Evolutionary conservation across 2,329 filamentous ascomycete species (phyloP).

Genomic region (Sclerotinia nivalis): DNA sequence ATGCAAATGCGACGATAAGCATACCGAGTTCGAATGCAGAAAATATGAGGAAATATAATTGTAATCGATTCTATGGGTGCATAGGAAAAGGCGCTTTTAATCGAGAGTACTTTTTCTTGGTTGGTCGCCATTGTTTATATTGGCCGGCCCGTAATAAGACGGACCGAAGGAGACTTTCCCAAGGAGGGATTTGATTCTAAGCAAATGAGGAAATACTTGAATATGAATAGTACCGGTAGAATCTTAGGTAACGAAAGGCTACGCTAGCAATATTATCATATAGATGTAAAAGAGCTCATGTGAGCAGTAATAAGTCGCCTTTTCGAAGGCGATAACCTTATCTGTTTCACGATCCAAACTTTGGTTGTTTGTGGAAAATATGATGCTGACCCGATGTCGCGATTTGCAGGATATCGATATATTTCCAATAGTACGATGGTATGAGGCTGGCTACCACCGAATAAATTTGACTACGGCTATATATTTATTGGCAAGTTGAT

Average conservation of each 20-base stretch:
- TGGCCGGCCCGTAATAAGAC: not conserved
- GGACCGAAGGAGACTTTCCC: slow-evolving; percentile 5
- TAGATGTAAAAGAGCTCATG: not conserved
- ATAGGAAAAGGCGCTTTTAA: not conserved
- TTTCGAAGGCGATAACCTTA: not conserved
- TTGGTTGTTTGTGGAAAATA: not conserved
- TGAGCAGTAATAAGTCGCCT: not conserved
- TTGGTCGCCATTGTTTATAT: not conserved
- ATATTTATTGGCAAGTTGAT: slow-evolving; percentile 16
- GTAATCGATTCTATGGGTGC: not conserved
- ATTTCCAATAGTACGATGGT: not conserved
- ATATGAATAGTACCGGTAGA: not conserved
- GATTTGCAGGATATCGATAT: not conserved
- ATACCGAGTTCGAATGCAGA: not conserved
- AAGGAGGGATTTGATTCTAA: not conserved
- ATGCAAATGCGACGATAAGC: not conserved
- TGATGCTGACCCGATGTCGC: slow-evolving; percentile 7
- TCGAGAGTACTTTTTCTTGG: not conserved
- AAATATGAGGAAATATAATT: not conserved
- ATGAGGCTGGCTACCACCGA: not conserved
- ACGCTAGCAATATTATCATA: no score
- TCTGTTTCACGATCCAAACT: slow-evolving; percentile 3
- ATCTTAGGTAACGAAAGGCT: not conserved
- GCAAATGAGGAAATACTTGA: not conserved
- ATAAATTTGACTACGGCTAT: slow-evolving; percentile 5